Base-by-base conservation (phyloP, 1,139 yeast genomes). In the Debaryomyces fabryi region DNA sequence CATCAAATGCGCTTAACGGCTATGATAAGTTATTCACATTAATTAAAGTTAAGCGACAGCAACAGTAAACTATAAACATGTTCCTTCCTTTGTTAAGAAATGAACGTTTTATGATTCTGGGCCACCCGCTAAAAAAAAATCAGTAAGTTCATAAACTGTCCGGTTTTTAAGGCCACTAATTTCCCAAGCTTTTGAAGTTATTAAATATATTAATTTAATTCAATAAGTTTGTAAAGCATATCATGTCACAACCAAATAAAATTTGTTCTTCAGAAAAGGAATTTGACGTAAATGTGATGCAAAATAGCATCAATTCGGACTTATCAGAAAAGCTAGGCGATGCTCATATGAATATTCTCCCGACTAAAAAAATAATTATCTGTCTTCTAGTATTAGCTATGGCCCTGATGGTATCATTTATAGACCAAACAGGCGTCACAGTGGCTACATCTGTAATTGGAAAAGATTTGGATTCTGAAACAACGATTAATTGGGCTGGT, bases 401-500 rank as follows among this genome's bases (percentile, higher is more conserved):
- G 43, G 71, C 61, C 41, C 49, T 55, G 42, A 50, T 64, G 45
- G 56, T 59, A 3, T 59, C 69, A 3, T 69, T 74, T 57, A 63
- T 74, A 16, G 82, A 78, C 59, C 81, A 74, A 57, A 72, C 76
- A 0, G 69, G 78, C 25, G 65, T 75, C 25, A 68, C 78, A 1
- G 69, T 72, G 6, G 77, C 73, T 3, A 60, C 74, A 38, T 59
- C 78, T 1, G 50, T 51, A 3, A 72, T 74, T 29, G 76, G 70
- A 15, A 58, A 63, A 42, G 76, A 71, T 39, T 60, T 74, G 42
- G 49, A 68, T 33, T 71, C 76, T 16, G 66, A 71, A 51, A 60
- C 63, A 38, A 62, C 76, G 10, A 74, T 74, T 48, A 74, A 78
- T 45, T 79, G 82, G 82, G 81, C 81, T 1, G 82, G 82, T 48